phyloP scores from a whole-genome alignment of 805 yeast species.

The Schwanniomyces sp. region DNA sequence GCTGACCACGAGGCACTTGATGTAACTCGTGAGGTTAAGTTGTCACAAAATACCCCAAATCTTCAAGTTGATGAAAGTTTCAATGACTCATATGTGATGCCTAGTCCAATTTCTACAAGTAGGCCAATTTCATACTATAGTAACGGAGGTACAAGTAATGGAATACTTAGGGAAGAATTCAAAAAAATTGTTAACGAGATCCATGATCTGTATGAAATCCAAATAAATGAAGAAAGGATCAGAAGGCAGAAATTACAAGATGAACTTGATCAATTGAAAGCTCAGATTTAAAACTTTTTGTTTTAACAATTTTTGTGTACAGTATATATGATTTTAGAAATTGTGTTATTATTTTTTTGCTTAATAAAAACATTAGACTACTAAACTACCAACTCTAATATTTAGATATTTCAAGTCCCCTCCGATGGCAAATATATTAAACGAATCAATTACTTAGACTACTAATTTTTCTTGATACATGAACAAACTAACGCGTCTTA shows the following conservation, averaged over 20 bases:
- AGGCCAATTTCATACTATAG: constrained; percentile 13
- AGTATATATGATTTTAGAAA: not conserved
- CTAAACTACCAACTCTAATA: not conserved
- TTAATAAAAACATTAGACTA: not conserved
- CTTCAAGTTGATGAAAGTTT: not conserved
- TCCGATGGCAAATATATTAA: no score
- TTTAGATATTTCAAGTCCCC: no score
- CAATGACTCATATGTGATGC: constrained; percentile 15
- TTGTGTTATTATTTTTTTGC: not conserved
- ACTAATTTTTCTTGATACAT: no score
- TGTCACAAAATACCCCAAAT: not conserved
- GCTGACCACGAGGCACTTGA: not conserved
- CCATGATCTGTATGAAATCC: constrained; percentile 60
- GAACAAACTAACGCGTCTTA: not conserved
- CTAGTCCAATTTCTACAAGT: constrained; percentile 10
- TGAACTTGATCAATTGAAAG: constrained; percentile 12
- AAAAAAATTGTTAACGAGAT: constrained; percentile 62
- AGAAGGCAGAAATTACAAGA: constrained; percentile 44
- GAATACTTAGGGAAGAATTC: constrained; percentile 66
- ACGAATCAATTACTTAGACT: no score
- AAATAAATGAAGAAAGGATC: constrained; percentile 55
- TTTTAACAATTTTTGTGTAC: not conserved
- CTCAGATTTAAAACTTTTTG: not conserved
- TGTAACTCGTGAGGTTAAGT: constrained; percentile 2
- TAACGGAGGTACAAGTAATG: constrained; percentile 38